Percentiles rank a stretch among this genome's conserved stretches.
Evolutionary conservation across 2,329 filamentous ascomycete genomes (phyloP).

Genomic region (Ambrosiella beaveri): DNA sequence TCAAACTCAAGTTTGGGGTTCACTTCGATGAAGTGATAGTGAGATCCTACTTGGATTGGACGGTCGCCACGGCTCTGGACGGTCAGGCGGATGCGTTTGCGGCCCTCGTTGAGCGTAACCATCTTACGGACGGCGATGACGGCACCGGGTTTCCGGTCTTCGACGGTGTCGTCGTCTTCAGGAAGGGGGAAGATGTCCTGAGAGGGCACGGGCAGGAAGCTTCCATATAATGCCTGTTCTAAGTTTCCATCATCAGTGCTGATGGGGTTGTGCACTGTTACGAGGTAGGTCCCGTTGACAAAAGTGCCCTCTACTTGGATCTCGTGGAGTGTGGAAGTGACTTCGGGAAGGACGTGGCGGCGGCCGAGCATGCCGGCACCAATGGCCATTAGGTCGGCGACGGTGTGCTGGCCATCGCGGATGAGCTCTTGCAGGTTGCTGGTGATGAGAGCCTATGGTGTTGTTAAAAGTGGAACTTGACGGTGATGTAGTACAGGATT

Average conservation of each 20-base stretch:
- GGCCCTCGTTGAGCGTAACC: constrained; percentile 55
- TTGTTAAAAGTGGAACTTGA: background rate
- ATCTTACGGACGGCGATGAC: constrained; percentile 52
- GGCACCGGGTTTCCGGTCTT: constrained; percentile 58
- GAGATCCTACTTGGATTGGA: constrained; percentile 81
- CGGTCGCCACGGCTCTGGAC: constrained; percentile 79
- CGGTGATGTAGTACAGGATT: no score
- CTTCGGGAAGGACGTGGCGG: constrained; percentile 74
- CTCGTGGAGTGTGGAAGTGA: constrained; percentile 60
- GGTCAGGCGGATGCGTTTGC: constrained; percentile 53
- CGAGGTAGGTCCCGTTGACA: constrained; percentile 74
- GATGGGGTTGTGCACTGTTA: constrained; percentile 85
- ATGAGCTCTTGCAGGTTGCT: constrained; percentile 90
- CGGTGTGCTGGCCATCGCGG: constrained; percentile 83
- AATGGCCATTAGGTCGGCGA: constrained; percentile 83
- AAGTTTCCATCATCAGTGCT: constrained; percentile 73
- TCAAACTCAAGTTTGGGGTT: constrained; percentile 85
- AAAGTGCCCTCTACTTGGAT: constrained; percentile 94
- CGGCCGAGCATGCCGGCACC: constrained; percentile 86
- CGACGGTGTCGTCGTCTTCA: constrained; percentile 26
- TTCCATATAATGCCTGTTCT: constrained; percentile 74
- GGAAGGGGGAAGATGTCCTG: constrained; percentile 49
- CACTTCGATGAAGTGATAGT: constrained; percentile 93
- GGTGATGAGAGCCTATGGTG: constrained; percentile 54
- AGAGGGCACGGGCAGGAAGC: constrained; percentile 67